Evolutionary conservation across 345 rosid species (phyloP), one percentile per base, ranked within the genome.

Genomic region (Eucalyptus erythrocorys): DNA sequence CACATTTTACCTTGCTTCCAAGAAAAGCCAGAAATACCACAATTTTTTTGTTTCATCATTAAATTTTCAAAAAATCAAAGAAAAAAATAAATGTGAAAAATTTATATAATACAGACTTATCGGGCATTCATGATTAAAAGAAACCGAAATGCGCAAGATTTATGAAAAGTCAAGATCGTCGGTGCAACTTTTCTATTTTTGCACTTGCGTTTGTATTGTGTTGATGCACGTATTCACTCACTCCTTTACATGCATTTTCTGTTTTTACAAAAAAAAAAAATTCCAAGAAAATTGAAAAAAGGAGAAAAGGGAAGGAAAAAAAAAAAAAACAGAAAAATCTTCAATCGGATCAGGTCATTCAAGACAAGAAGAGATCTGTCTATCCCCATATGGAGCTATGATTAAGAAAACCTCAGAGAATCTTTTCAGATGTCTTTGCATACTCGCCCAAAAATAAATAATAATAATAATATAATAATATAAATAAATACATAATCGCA

Each of bases 401-500:
- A 91, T 91, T 86, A 87, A 91, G 47, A 86, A 86, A 89, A 92
- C 85, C 88, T 87, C 88, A 88, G 94, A 86, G 93, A 91, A 91
- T 93, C 93, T 93, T 91, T 91, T 37, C 90, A 85, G 88, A 90
- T 37, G 87, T 86, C 19, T 86, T 19, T 16, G n/a, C 88, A 88
- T 22, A 86, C 13, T 76, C 9, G 47, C 47, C 43, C 10, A 17
- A 68, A 68, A 34, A 68, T n/a, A 16, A 57, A 24, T 55, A 82
- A 34, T 8, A 17, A 13, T 4, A 82, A 40, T 85, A 48, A 82
- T 82, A 45, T n/a, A n/a, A n/a, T n/a, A n/a, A 7, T 51, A 51
- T 51, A 17, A 51, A 51, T 51, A 34, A 37, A 34, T 51, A 24
- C 8, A 45, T 30, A 34, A 79, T 45, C 49, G 10, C 12, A 21